Percentiles rank a stretch among this genome's conserved stretches.
These are phyloP conservation scores for Elaeagnus macrophylla DNA, from an alignment of 306 rosid genomes.

Conservation along the genomic window DNA sequence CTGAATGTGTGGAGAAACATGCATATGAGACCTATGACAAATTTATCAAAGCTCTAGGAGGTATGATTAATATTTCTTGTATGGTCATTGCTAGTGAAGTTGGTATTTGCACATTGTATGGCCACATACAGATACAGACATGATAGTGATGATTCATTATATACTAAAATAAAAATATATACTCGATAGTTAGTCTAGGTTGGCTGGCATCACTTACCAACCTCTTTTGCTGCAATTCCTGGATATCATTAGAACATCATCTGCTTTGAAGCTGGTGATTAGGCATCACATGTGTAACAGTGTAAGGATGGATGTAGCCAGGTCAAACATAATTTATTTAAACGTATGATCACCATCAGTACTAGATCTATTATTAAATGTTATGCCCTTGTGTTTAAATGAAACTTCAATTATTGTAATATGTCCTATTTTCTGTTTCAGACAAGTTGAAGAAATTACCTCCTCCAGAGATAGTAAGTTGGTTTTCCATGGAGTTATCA, in stretches of 20 bases:
- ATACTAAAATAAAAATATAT: no score
- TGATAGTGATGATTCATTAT: no score
- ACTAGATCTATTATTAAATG: neutral
- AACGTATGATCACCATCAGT: neutral
- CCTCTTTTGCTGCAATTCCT: neutral
- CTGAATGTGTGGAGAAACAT: slow-evolving; percentile 90
- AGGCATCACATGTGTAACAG: neutral
- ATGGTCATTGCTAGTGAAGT: neutral
- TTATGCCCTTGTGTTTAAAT: slow-evolving; percentile 5
- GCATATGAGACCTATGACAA: slow-evolving; percentile 90
- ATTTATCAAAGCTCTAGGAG: slow-evolving; percentile 75
- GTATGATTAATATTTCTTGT: slow-evolving; percentile 22
- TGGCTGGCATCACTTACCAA: neutral
- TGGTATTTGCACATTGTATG: slow-evolving; percentile 1
- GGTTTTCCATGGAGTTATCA: slow-evolving; percentile 11
- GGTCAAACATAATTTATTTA: neutral
- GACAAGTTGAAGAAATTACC: slow-evolving; percentile 77
- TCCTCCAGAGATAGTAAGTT: slow-evolving; percentile 78
- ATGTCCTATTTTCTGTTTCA: slow-evolving; percentile 27
- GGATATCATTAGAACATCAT: neutral
- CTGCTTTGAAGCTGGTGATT: neutral
- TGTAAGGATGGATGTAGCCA: neutral
- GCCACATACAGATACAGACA: neutral
- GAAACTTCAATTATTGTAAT: slow-evolving; percentile 19
- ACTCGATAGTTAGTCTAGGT: neutral